Evolutionary conservation across 192 early-diverging fungal genomes (phyloP), one percentile per base, ranked within the genome.

Genomic region (Coemansia sp.): DNA sequence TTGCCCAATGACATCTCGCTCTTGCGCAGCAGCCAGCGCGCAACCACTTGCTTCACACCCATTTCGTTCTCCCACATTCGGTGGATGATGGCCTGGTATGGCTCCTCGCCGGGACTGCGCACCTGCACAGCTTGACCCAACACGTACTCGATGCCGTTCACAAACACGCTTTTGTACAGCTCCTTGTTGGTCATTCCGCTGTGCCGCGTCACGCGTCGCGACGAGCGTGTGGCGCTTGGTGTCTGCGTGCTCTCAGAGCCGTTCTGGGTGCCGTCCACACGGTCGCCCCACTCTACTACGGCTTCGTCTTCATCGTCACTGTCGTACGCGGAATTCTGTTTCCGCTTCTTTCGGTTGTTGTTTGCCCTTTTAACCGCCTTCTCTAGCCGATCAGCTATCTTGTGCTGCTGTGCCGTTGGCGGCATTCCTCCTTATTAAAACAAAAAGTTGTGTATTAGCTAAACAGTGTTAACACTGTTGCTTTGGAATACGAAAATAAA

Each of bases 1-100:
- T 64, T 68, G 21, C 48, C 58, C 18, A 68, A 38, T 38, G 38
- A 74, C 75, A 84, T 72, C 67, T 75, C 66, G 61, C 21, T 48
- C 4, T 62, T 69, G 5, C 85, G 86, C 48, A 84, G 68, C 63
- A 89, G 84, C 88, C 88, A 89, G 1, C 88, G 83, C 41, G 84
- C 83, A 9, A 83, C 72, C 20, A 81, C 58, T 53, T 84, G 74
- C 43, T 75, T 73, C 23, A 72, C 72, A 12, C 84, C 78, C 21
- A 67, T 64, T 39, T 89, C 88, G 62, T 84, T 84, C 70, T 89
- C 78, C 81, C 85, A 88, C 36, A 89, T 75, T 34, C 76, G 76
- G 62, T 69, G 55, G 14, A 89, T 87, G n/a, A 82, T 78, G 0
- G 85, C 88, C 33, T 83, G 51, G 23, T 86, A 80, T 6, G 87